Percentiles rank a stretch among this genome's conserved stretches.
Evolutionary conservation across 768 basidiomycete genomes (phyloP).

Genomic region (Bullera alba): DNA sequence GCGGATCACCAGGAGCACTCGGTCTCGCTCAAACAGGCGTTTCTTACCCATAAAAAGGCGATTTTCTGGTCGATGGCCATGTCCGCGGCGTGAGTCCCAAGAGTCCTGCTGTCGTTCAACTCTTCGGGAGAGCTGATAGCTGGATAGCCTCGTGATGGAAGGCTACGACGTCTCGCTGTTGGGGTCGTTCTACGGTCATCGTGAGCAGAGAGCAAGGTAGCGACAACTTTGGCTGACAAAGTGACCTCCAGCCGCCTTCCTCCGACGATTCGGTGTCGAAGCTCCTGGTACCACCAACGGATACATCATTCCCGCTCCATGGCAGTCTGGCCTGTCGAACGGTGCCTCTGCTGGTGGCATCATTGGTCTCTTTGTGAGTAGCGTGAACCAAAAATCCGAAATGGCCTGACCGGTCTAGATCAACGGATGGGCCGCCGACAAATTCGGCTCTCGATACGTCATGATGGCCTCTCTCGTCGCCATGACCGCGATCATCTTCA

Average conservation of each 20-base stretch:
- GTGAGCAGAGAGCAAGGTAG: too few species aligned
- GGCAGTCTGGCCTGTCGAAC: conserved; percentile 45
- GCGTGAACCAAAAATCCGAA: not conserved
- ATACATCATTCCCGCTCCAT: conserved; percentile 40
- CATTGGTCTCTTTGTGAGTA: conserved; percentile 30
- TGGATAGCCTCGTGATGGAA: conserved; percentile 19
- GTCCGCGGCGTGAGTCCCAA: not conserved
- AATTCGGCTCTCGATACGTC: conserved; percentile 36
- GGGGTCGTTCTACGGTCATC: not conserved
- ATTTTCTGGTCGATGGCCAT: conserved; percentile 35
- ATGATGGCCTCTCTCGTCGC: conserved; percentile 25
- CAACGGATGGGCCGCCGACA: conserved; percentile 40
- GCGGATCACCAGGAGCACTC: conserved; percentile 22
- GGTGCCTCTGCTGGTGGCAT: conserved; percentile 28
- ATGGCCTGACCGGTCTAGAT: conserved; percentile 2
- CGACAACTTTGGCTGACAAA: too few species aligned
- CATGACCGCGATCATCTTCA: conserved; percentile 13
- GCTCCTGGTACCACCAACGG: not conserved
- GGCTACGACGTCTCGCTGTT: conserved; percentile 2
- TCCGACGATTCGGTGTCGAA: not conserved
- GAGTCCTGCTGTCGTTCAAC: not conserved
- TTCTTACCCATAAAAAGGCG: conserved; percentile 32
- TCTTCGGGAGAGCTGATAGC: too few species aligned
- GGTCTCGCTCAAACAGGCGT: conserved; percentile 31
- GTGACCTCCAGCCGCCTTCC: too few species aligned